These are phyloP conservation scores for Termitomyces sp. DNA, from an alignment of 1,284 basidiomycete genomes.

Conservation along the genomic window DNA sequence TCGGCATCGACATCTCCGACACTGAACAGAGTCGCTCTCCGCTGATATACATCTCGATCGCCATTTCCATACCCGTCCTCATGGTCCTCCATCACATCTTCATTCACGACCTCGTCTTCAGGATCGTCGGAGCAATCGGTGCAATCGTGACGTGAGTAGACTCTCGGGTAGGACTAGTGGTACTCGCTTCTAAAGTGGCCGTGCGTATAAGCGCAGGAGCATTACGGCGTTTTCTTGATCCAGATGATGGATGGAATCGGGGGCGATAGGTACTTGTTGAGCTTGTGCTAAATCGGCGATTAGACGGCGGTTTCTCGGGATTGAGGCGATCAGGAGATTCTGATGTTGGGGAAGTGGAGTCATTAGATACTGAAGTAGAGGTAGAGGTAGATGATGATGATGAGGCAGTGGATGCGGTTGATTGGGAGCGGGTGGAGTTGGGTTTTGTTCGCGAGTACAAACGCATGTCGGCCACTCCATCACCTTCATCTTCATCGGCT, in stretches of 20 bases:
- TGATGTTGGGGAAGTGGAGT: slow-evolving; percentile 18
- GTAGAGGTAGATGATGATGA: slow-evolving; percentile 32
- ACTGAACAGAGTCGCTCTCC: slow-evolving; percentile 21
- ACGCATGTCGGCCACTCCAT: slow-evolving; percentile 67
- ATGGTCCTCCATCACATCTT: slow-evolving; percentile 17
- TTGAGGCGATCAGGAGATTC: slow-evolving; percentile 13
- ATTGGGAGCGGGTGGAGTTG: slow-evolving; percentile 31
- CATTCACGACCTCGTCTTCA: slow-evolving; percentile 63
- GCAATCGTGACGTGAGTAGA: slow-evolving; percentile 76
- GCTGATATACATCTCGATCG: slow-evolving; percentile 16
- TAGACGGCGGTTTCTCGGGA: slow-evolving; percentile 9
- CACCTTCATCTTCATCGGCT: slow-evolving; percentile 29
- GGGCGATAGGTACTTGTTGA: slow-evolving; percentile 24
- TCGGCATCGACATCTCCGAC: slow-evolving; percentile 17
- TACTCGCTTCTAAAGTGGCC: slow-evolving; percentile 6
- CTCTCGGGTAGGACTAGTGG: slow-evolving; percentile 9
- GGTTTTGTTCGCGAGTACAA: slow-evolving; percentile 23
- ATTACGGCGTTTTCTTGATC: slow-evolving; percentile 10
- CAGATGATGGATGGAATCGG: slow-evolving; percentile 14
- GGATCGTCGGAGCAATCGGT: slow-evolving; percentile 87
- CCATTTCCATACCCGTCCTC: slow-evolving; percentile 17
- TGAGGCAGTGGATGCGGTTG: slow-evolving; percentile 28
- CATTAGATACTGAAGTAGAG: slow-evolving; percentile 27
- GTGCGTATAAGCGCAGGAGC: slow-evolving; percentile 16
- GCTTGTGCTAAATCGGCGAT: slow-evolving; percentile 19